Base-by-base conservation (phyloP, 2,329 filamentous ascomycete species). In the Ophiocordyceps camponoti-saundersi region DNA sequence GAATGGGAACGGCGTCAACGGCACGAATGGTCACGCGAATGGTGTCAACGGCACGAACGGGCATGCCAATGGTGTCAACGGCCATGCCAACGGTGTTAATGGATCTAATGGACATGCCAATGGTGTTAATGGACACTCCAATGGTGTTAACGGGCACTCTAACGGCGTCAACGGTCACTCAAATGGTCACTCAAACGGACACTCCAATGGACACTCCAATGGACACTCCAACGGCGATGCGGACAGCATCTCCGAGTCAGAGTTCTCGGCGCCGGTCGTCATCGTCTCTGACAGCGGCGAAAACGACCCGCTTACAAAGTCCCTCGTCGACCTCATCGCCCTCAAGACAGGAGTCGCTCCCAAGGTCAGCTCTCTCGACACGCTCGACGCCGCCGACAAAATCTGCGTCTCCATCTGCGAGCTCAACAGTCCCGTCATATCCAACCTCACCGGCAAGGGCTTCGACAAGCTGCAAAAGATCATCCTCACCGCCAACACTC, bases 331-430 rank as follows among this genome's bases (percentile, higher is more conserved):
- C n/a, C 50, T 55, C 7, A 47, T 59, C n/a, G 52, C 54, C 30
- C 40, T 54, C 2, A 49, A 49, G 1, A 56, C 54, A 0, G 56
- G 56, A 11, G 46, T 47, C 1, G 50, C 48, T 29, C 55, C 56
- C 1, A 32, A 23, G 0, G 30, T 59, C 6, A 48, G 48, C n/a
- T 44, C 56, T 8, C 52, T 60, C 12, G 41, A 48, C 1, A 50
- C 41, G 15, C 48, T 50, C 43, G 48, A 46, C 26, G 44, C 52
- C 10, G 47, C 54, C 5, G 23, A 51, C 2, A 50, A 49, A 10
- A 51, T 50, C 5, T 64, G 62, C 49, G 62, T 73, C 43, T 63
- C 67, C 49, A 52, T 73, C 12, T 57, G 60, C 5, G 70, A 73
- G 51, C 59, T 73, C 7, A 61, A 72, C 44, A 56, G 57, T 23